Evolutionary conservation across 164 flowering plant species (phyloP).

Genomic region (Magnolia kwangsiensis): DNA sequence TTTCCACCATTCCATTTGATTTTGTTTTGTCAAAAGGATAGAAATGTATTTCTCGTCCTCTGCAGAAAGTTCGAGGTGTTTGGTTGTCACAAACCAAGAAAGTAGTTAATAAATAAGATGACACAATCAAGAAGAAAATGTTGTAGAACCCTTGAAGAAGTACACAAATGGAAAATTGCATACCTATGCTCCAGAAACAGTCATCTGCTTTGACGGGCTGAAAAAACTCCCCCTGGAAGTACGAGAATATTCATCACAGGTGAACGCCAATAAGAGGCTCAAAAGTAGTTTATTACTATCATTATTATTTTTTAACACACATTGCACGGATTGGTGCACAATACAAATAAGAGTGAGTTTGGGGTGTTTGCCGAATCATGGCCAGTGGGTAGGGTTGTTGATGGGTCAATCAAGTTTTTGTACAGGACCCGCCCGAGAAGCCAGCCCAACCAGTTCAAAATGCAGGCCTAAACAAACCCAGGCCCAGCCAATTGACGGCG

Average conservation of each 20-base stretch:
- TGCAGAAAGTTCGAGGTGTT: slow-evolving; percentile 25
- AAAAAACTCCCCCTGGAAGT: slow-evolving; percentile 68
- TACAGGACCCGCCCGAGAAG: too few species aligned
- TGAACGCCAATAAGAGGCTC: too few species aligned
- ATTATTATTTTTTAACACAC: too few species aligned
- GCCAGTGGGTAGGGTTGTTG: too few species aligned
- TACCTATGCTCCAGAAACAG: slow-evolving; percentile 94
- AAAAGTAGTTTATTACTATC: too few species aligned
- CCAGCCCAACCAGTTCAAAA: too few species aligned
- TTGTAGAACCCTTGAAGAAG: not conserved
- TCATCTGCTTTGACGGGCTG: slow-evolving; percentile 77
- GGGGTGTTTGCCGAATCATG: too few species aligned
- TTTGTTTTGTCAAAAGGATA: slow-evolving; percentile 73
- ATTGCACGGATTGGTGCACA: too few species aligned
- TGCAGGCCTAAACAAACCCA: too few species aligned
- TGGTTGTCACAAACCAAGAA: not conserved
- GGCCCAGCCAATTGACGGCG: too few species aligned
- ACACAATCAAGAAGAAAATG: not conserved
- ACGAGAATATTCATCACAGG: not conserved
- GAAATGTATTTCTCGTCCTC: slow-evolving; percentile 79
- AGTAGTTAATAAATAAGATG: not conserved
- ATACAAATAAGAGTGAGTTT: too few species aligned
- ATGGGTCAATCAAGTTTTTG: too few species aligned
- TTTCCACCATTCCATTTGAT: slow-evolving; percentile 98
- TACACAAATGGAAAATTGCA: slow-evolving; percentile 2